phyloP scores from a whole-genome alignment of 176 grass and related monocot genomes.

The Musa beccarii region DNA sequence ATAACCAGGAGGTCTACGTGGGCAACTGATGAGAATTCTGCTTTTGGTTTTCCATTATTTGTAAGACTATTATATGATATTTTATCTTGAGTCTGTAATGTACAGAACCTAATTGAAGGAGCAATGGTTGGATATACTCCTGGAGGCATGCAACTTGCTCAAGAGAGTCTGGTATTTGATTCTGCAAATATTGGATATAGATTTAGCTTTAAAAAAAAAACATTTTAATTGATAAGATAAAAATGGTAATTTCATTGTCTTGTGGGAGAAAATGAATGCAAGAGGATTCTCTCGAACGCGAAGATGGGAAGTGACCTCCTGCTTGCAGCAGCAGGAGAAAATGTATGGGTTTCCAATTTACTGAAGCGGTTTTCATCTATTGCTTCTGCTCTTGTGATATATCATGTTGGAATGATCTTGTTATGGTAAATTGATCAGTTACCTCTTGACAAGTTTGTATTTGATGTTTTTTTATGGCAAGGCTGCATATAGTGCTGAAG shows the following conservation, averaged over 20 bases:
- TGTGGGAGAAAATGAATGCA: slow-evolving; percentile 67
- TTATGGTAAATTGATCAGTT: not conserved
- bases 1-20: no score
- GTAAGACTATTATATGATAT: not conserved
- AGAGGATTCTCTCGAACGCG: slow-evolving; percentile 68
- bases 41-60: not conserved
- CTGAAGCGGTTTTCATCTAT: not conserved
- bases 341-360: not conserved
- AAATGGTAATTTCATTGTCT: slow-evolving; percentile 21
- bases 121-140: slow-evolving; percentile 84
- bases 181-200: slow-evolving; percentile 17
- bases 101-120: slow-evolving; percentile 76
- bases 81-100: not conserved
- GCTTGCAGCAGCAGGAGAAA: slow-evolving; percentile 44
- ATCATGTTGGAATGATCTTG: not conserved
- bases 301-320: slow-evolving; percentile 85
- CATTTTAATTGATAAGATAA: not conserved
- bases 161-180: slow-evolving; percentile 66
- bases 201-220: not conserved
- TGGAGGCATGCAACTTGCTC: slow-evolving; percentile 97
- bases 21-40: not conserved
- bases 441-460: not conserved
- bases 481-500: not conserved
- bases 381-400: not conserved
- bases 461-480: not conserved